Evolutionary conservation across 2,329 filamentous ascomycete species (phyloP).

Genomic region (Pestalotiopsis sp.): DNA sequence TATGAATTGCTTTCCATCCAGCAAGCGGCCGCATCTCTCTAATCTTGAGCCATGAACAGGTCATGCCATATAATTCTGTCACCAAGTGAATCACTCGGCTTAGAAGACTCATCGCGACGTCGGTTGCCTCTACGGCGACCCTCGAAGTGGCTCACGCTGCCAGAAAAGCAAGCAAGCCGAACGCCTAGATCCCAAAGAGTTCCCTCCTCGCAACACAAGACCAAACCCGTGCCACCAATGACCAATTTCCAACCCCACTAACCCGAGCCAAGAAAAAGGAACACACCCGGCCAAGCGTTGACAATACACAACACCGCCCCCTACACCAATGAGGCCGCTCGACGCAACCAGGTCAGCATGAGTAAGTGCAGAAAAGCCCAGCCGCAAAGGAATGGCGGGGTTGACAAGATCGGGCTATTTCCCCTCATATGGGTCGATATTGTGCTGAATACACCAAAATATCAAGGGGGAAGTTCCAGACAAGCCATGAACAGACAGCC

Average conservation of each 20-base stretch:
- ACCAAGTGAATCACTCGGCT: too few relatives aligned
- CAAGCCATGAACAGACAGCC: too few relatives aligned
- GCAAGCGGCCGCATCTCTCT: background rate
- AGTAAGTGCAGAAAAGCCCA: conserved; percentile 10
- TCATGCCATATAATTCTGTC: background rate
- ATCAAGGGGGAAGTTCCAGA: too few relatives aligned
- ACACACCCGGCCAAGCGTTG: background rate
- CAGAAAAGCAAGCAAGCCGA: background rate
- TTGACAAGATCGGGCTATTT: background rate
- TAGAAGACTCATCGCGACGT: background rate
- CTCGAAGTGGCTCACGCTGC: background rate
- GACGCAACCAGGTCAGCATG: background rate
- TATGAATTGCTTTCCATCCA: too few relatives aligned
- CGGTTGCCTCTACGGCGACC: background rate
- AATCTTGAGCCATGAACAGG: background rate
- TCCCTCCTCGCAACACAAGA: too few relatives aligned
- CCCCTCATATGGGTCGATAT: too few relatives aligned
- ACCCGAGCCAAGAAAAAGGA: background rate
- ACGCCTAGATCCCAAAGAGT: background rate
- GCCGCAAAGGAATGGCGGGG: conserved; percentile 7
- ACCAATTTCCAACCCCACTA: background rate
- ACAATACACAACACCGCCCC: conserved; percentile 9
- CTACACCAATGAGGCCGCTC: conserved; percentile 15
- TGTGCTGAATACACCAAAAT: too few relatives aligned
- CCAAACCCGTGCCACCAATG: too few relatives aligned